Percentiles rank a stretch among this genome's conserved stretches.
Evolutionary conservation across 23 red algal species (phyloP).

Genomic region (Chondrus crispus): DNA sequence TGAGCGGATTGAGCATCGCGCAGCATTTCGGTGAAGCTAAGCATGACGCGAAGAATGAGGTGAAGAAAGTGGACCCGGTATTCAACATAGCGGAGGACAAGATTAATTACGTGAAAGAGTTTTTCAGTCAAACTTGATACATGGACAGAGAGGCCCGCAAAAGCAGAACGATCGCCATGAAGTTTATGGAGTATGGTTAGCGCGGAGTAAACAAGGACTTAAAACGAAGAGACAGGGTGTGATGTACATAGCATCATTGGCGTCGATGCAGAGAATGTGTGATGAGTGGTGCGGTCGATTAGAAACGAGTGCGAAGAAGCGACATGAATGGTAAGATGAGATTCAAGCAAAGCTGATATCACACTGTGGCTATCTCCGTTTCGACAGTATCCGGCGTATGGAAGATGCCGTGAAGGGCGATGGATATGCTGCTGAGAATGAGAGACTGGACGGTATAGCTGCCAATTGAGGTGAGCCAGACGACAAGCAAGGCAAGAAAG

Average conservation of each 20-base stretch:
- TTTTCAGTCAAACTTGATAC: too few relatives aligned
- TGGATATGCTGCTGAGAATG: neutral
- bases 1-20: slow-evolving; percentile 85
- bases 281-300: too few relatives aligned
- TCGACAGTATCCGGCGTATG: slow-evolving; percentile 38
- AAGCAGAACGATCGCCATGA: too few relatives aligned
- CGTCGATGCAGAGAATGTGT: too few relatives aligned
- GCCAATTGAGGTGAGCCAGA: slow-evolving; percentile 59
- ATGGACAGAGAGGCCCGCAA: too few relatives aligned
- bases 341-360: too few relatives aligned
- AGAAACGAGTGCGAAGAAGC: too few relatives aligned
- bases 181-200: too few relatives aligned
- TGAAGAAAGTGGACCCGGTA: slow-evolving; percentile 15
- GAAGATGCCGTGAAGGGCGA: slow-evolving; percentile 39
- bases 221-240: too few relatives aligned
- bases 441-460: neutral
- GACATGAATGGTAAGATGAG: too few relatives aligned
- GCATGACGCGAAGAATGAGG: neutral
- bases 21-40: slow-evolving; percentile 53
- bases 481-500: slow-evolving; percentile 18
- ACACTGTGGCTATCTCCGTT: slow-evolving; percentile 54
- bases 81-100: slow-evolving; percentile 40
- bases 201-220: too few relatives aligned
- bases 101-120: slow-evolving; percentile 26
- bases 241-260: too few relatives aligned